Conservation (phyloP, 176 grass and related monocot species). For the Dendrocalamus sinicus region DNA sequence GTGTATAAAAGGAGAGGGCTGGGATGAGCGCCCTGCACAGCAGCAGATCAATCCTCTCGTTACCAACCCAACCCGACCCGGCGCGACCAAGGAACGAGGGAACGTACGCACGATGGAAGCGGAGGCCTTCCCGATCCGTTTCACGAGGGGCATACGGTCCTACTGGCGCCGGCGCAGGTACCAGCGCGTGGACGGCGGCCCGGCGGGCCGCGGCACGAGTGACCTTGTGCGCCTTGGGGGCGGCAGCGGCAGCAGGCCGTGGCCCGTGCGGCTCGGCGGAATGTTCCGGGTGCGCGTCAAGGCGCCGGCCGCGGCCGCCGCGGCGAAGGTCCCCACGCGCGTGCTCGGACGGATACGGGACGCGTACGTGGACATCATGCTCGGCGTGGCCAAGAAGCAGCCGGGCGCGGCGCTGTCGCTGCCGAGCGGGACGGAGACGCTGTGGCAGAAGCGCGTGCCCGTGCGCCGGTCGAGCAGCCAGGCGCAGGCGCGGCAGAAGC, state of each 20-base stretch:
- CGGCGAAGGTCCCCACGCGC: constrained; percentile 46
- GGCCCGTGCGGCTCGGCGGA: constrained; percentile 57
- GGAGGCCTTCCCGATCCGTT: constrained; percentile 65
- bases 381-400: constrained; percentile 61
- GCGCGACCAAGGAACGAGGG: background rate
- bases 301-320: constrained; percentile 2
- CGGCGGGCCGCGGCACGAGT: constrained; percentile 31
- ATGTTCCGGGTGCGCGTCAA: constrained; percentile 45
- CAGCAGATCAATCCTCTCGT: background rate
- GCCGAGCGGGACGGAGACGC: constrained; percentile 43
- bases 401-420: constrained; percentile 32
- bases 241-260: background rate
- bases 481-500: constrained; percentile 40
- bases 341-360: constrained; percentile 67
- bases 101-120: constrained; percentile 39
- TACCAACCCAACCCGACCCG: background rate
- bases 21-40: background rate
- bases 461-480: constrained; percentile 44
- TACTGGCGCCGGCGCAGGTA: constrained; percentile 74
- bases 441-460: constrained; percentile 72
- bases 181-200: constrained; percentile 39
- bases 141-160: constrained; percentile 75
- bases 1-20: constrained; percentile 32
- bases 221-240: constrained; percentile 60
- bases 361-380: constrained; percentile 76